phyloP scores from a whole-genome alignment of 768 basidiomycete genomes.

The Cubamyces lactineus region DNA sequence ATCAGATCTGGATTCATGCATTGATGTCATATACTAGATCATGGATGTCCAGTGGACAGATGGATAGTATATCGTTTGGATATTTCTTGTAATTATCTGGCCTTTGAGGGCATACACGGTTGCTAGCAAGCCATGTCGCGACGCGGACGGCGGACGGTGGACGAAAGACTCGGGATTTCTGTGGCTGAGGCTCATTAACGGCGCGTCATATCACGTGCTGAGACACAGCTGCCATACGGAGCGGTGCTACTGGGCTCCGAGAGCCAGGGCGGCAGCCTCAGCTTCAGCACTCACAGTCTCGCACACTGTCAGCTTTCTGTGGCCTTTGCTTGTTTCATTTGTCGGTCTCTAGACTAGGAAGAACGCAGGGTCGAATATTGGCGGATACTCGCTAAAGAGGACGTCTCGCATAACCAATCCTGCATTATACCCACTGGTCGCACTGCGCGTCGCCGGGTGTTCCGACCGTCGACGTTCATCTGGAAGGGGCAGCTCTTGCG shows the following conservation, averaged over 20 bases:
- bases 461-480: neutral
- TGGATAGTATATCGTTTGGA: neutral
- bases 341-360: too few species aligned
- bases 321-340: too few species aligned
- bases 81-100: too few species aligned
- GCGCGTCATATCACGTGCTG: slow-evolving; percentile 9
- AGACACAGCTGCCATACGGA: slow-evolving; percentile 8
- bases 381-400: neutral
- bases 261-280: neutral
- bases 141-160: too few species aligned
- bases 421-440: too few species aligned
- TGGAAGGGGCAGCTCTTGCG: neutral
- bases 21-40: neutral
- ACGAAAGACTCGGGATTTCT: too few species aligned
- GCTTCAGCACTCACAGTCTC: neutral
- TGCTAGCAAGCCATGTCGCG: neutral
- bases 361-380: neutral
- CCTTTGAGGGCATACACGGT: too few species aligned
- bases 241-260: neutral
- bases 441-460: neutral
- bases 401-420: neutral
- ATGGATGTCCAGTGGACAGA: neutral
- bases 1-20: neutral
- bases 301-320: too few species aligned
- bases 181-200: neutral